Evolutionary conservation across 129 eudicot species (phyloP).

Genomic region (Helianthus tuberosus): DNA sequence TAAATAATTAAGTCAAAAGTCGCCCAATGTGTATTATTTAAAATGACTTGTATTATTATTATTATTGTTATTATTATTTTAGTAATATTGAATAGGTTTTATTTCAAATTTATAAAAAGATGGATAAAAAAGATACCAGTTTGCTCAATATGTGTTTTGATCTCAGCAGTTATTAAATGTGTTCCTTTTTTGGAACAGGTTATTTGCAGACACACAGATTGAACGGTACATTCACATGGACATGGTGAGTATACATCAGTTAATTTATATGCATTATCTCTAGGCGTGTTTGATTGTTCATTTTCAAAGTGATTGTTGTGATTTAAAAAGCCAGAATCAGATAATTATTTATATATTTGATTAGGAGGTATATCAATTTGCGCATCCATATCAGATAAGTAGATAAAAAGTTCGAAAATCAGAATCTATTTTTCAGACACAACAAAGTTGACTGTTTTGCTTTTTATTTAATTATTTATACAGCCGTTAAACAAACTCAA

Average conservation of each 20-base stretch:
- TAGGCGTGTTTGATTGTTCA: background rate
- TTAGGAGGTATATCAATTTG: background rate
- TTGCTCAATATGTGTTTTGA: constrained; percentile 9
- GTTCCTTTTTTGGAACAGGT: constrained; percentile 39
- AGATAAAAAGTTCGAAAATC: no score
- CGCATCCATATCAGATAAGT: background rate
- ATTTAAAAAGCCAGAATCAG: background rate
- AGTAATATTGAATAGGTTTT: background rate
- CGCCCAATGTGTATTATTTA: background rate
- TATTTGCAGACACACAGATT: constrained; percentile 59
- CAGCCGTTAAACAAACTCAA: background rate
- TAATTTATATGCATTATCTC: background rate
- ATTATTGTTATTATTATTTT: no score
- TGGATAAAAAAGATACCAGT: background rate
- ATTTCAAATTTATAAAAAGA: background rate
- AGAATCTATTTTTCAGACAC: no score
- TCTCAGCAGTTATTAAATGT: constrained; percentile 5
- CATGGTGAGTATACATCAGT: constrained; percentile 49
- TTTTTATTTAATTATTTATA: no score
- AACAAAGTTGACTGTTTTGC: background rate
- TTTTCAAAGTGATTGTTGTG: background rate
- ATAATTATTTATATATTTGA: background rate
- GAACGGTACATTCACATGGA: constrained; percentile 83
- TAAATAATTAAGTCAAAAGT: background rate
- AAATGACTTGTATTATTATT: no score